Percentiles rank a stretch among this genome's conserved stretches.
These are phyloP conservation scores for Kluyveromyces sp. DNA, from an alignment of 1,139 yeast species.

Conservation along the genomic window DNA sequence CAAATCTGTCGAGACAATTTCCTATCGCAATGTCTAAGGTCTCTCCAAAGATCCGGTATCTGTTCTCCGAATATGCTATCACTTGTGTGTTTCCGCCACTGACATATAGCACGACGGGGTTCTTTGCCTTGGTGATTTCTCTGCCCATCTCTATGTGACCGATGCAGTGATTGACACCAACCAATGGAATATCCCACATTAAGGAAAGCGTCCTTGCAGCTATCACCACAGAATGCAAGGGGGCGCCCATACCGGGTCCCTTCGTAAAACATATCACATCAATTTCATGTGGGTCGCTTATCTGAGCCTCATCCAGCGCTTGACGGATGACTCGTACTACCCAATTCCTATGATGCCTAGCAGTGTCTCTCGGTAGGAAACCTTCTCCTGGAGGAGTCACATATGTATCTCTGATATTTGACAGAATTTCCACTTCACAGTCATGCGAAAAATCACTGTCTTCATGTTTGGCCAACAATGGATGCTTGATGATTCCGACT, in stretches of 20 bases:
- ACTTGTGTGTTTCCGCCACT: constrained; percentile 99
- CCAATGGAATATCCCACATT: constrained; percentile 75
- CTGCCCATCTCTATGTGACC: constrained; percentile 99
- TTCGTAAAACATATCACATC: constrained; percentile 94
- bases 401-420: constrained; percentile 91
- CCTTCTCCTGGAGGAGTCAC: constrained; percentile 98
- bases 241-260: constrained; percentile 99
- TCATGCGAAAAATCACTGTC: constrained; percentile 33
- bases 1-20: constrained; percentile 92
- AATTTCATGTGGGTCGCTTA: constrained; percentile 46
- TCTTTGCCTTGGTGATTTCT: constrained; percentile 89
- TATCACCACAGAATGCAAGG: constrained; percentile 83
- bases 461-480: constrained; percentile 40
- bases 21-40: constrained; percentile 97
- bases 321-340: constrained; percentile 68
- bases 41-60: constrained; percentile 94
- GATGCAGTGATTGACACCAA: constrained; percentile 94
- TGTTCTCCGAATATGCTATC: constrained; percentile 87
- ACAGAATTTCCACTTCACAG: constrained; percentile 55
- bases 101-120: constrained; percentile 93
- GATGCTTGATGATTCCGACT: constrained; percentile 82
- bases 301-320: constrained; percentile 58
- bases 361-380: constrained; percentile 90
- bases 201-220: constrained; percentile 85
- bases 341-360: constrained; percentile 95